Base-by-base conservation (phyloP, 495 filamentous ascomycete species). In the Penicillium macrosclerotiorum region DNA sequence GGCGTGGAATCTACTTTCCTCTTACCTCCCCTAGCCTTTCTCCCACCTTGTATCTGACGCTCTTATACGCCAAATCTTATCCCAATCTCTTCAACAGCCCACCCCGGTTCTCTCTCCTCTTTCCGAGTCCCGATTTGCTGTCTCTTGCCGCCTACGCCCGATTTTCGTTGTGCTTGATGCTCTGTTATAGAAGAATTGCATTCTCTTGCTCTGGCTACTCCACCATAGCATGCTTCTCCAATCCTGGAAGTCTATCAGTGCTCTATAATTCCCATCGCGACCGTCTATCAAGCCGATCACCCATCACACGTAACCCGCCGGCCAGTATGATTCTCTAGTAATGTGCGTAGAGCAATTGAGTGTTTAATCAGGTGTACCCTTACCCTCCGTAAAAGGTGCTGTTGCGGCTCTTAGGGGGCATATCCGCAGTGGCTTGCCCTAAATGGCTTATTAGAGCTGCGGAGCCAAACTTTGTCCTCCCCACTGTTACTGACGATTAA, bases 41-140 rank as follows among this genome's bases (percentile, higher is more conserved):
- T 54, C 54, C 60, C 56, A 60, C 50, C 44, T 52, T 68, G 57
- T 69, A 69, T 63, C 52, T 68, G 62, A 68, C 59, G 60, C 58
- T 67, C 60, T 63, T 60, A 60, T 60, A 63, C 61, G 58, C 59
- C 62, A 67, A 68, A 60, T 60, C 67, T 59, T 63, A 70, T 59
- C 64, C 56, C 64, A 64, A n/a, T n/a, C n/a, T 67, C 62, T 68
- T 54, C 65, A 68, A 49, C 61, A 58, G 26, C 25, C 45, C 51
- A n/a, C n/a, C n/a, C 24, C 25, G 8, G 7, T 27, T 17, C 12
- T 18, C 13, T 22, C 8, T 12, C 38, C 38, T 6, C 7, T 29
- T 14, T 30, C 23, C 38, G 20, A 52, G 60, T 55, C 47, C 51
- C 33, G 44, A 44, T 25, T 51, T 31, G 42, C 11, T 16, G 13